Evolutionary conservation across 202 grass and related monocot genomes (phyloP).

Genomic region (Dendrocalamus latiflorus): DNA sequence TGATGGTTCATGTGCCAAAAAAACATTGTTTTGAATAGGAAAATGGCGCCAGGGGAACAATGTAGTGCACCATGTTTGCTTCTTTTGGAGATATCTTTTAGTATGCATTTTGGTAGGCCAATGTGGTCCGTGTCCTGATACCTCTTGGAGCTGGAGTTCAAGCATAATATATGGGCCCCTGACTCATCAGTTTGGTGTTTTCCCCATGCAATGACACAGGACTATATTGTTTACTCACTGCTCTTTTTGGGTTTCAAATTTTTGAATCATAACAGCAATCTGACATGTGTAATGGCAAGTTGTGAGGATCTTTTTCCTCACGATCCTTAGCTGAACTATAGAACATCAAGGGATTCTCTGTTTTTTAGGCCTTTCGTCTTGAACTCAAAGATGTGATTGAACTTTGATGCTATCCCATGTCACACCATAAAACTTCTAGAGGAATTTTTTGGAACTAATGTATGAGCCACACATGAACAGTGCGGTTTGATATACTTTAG

Average conservation of each 20-base stretch:
- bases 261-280: neutral
- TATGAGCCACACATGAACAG: conserved; percentile 23
- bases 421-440: neutral
- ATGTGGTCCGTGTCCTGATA: conserved; percentile 13
- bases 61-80: neutral
- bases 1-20: conserved; percentile 30
- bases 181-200: neutral
- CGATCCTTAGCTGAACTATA: neutral
- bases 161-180: neutral
- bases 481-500: neutral
- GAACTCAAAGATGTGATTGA: neutral
- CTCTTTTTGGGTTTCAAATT: neutral
- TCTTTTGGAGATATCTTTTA: conserved; percentile 9
- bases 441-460: conserved; percentile 39
- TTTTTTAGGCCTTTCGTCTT: neutral
- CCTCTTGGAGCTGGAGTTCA: conserved; percentile 34
- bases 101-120: conserved; percentile 16
- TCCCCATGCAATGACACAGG: neutral
- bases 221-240: too few relatives aligned
- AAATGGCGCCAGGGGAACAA: conserved; percentile 3
- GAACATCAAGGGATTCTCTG: neutral
- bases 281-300: neutral
- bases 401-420: neutral
- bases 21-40: neutral
- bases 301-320: neutral